Evolutionary conservation across 768 basidiomycete species (phyloP).

Genomic region (Trametopsis cervina): DNA sequence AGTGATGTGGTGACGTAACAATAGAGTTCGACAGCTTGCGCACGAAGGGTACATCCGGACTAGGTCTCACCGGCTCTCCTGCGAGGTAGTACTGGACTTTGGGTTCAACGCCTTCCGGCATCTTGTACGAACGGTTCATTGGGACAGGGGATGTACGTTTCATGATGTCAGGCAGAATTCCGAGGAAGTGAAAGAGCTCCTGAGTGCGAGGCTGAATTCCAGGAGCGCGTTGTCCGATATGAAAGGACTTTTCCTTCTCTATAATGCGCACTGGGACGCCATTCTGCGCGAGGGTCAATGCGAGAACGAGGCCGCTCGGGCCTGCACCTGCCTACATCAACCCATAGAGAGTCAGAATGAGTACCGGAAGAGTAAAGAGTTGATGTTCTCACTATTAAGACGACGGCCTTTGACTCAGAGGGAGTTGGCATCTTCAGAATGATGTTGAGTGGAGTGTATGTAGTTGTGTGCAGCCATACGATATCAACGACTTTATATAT

Average conservation of each 20-base stretch:
- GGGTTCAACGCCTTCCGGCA: constrained; percentile 1
- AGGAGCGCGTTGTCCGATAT: constrained; percentile 14
- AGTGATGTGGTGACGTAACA: not conserved
- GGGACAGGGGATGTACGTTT: constrained; percentile 7
- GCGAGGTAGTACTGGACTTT: not conserved
- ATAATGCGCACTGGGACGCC: constrained; percentile 12
- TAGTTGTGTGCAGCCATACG: no score
- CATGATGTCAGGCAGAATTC: constrained; percentile 6
- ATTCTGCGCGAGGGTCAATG: constrained; percentile 11
- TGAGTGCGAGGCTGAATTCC: constrained; percentile 17
- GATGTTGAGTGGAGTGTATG: no score
- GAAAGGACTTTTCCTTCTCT: constrained; percentile 2
- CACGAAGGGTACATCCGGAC: not conserved
- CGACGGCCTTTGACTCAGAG: no score
- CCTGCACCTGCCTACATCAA: constrained; percentile 10
- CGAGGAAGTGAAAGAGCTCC: constrained; percentile 7
- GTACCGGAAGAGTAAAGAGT: no score
- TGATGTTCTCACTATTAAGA: no score
- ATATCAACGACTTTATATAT: no score
- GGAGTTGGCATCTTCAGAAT: no score
- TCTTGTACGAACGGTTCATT: constrained; percentile 2
- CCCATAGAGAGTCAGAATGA: no score
- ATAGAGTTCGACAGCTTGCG: not conserved
- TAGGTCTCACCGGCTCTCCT: not conserved
- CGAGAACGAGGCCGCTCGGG: constrained; percentile 9